Conservation (phyloP, 139 green algal genomes). For the Micractinium sp. region DNA sequence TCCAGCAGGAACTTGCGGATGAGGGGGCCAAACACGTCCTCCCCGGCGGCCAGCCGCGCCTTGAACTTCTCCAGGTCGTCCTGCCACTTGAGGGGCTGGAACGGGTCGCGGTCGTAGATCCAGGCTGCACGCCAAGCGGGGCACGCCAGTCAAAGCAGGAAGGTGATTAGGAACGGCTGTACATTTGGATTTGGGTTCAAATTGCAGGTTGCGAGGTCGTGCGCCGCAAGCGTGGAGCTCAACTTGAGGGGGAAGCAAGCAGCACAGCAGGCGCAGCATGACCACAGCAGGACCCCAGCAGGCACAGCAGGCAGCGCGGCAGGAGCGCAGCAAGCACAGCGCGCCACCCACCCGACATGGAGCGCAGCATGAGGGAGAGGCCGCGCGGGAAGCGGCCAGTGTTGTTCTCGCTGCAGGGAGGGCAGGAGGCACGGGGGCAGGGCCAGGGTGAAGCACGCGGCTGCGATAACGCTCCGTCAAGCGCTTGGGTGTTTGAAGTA, state of each 20-base stretch:
- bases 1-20: constrained; percentile 90
- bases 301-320: background rate
- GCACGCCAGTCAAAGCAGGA: background rate
- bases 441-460: background rate
- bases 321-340: too few relatives aligned
- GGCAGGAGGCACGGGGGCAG: background rate
- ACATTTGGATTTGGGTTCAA: background rate
- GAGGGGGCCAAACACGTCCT: constrained; percentile 94
- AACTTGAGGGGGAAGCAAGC: background rate
- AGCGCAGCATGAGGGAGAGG: constrained; percentile 95
- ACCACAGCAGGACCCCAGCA: background rate
- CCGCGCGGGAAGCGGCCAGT: constrained; percentile 96
- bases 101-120: constrained; percentile 97
- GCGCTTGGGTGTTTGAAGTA: background rate
- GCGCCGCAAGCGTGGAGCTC: background rate
- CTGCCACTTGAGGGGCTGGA: constrained; percentile 91
- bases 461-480: background rate
- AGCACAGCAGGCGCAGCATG: background rate
- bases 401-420: constrained; percentile 93
- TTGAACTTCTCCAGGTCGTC: constrained; percentile 91
- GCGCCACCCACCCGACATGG: constrained; percentile 61
- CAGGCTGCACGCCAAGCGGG: constrained; percentile 59
- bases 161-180: too few relatives aligned
- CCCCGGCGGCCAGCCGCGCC: constrained; percentile 74
- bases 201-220: background rate